Conservation (phyloP, 768 basidiomycete genomes). For the Paxillus ammoniavirescens region DNA sequence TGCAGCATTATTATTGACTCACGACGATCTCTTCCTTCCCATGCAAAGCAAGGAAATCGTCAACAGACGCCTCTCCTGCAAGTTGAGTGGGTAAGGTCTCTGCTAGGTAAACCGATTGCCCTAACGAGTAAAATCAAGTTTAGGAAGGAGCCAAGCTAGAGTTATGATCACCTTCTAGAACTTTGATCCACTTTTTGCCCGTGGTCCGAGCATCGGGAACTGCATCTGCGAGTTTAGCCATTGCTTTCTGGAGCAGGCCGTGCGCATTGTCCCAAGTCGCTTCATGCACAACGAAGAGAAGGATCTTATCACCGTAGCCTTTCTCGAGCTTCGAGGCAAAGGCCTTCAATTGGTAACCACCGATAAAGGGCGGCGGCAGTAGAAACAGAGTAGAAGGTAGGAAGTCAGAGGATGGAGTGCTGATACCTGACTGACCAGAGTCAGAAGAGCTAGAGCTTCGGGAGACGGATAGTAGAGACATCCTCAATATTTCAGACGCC, state of each 20-base stretch:
- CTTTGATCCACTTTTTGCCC: constrained; percentile 18
- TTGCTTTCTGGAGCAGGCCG: constrained; percentile 3
- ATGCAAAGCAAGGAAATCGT: constrained; percentile 17
- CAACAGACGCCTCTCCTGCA: constrained; percentile 11
- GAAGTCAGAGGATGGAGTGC: constrained; percentile 27
- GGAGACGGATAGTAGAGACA: constrained; percentile 16
- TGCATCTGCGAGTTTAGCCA: constrained; percentile 9
- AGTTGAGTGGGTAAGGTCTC: constrained; percentile 4
- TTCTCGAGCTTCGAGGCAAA: constrained; percentile 23
- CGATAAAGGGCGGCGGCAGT: constrained; percentile 18
- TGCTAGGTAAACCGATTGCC: constrained; percentile 15
- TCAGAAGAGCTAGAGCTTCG: constrained; percentile 13
- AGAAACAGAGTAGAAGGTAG: constrained; percentile 18
- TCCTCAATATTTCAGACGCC: background rate
- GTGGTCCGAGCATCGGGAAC: constrained; percentile 7
- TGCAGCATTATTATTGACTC: background rate
- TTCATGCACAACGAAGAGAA: constrained; percentile 21
- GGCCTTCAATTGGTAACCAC: constrained; percentile 3
- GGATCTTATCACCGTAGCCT: constrained; percentile 27
- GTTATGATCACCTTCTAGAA: constrained; percentile 16
- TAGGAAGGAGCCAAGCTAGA: background rate
- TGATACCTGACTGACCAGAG: constrained; percentile 14
- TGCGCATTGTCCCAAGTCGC: constrained; percentile 5
- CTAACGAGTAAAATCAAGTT: background rate
- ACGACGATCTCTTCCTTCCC: constrained; percentile 7